A percentile compares a stretch with the other conserved stretches of the same genome.
phyloP scores from a whole-genome alignment of 768 basidiomycete species.

The Macrocybe gigantea region DNA sequence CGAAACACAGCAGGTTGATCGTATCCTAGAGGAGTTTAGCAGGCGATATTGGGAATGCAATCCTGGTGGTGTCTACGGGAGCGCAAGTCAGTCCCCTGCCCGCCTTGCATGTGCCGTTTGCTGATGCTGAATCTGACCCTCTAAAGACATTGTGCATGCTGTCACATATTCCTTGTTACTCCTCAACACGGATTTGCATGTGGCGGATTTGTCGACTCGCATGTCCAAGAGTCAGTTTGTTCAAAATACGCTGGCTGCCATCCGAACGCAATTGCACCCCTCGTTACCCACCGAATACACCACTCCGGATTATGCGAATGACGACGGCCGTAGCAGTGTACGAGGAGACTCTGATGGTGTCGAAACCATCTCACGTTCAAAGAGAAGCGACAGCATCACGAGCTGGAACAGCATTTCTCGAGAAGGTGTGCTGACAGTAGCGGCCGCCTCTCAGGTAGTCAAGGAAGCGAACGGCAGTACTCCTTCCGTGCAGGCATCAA shows the following conservation, averaged over 20 bases:
- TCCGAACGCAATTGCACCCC: conserved; percentile 73
- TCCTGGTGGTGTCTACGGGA: conserved; percentile 72
- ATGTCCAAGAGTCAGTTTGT: conserved; percentile 95
- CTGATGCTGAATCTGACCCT: conserved; percentile 4
- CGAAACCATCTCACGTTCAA: conserved; percentile 50
- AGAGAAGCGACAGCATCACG: conserved; percentile 77
- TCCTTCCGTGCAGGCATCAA: conserved; percentile 53
- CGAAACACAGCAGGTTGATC: conserved; percentile 97
- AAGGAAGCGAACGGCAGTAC: conserved; percentile 54
- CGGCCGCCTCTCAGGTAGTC: conserved; percentile 17
- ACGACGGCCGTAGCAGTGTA: conserved; percentile 58
- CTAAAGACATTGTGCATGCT: conserved; percentile 85
- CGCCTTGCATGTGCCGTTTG: conserved; percentile 1
- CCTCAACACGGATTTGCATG: conserved; percentile 95
- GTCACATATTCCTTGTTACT: conserved; percentile 89
- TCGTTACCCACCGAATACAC: conserved; percentile 42
- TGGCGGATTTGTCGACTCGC: conserved; percentile 80
- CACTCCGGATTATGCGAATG: conserved; percentile 55
- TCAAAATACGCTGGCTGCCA: conserved; percentile 82
- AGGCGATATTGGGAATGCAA: conserved; percentile 91
- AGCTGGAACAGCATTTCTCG: conserved; percentile 79
- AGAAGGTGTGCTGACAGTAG: conserved; percentile 44
- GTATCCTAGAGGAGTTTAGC: conserved; percentile 91
- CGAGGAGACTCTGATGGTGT: conserved; percentile 54
- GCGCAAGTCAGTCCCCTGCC: conserved; percentile 58